Base-by-base conservation (phyloP, 2,329 filamentous ascomycete genomes). In the Xylariaceae sp. region DNA sequence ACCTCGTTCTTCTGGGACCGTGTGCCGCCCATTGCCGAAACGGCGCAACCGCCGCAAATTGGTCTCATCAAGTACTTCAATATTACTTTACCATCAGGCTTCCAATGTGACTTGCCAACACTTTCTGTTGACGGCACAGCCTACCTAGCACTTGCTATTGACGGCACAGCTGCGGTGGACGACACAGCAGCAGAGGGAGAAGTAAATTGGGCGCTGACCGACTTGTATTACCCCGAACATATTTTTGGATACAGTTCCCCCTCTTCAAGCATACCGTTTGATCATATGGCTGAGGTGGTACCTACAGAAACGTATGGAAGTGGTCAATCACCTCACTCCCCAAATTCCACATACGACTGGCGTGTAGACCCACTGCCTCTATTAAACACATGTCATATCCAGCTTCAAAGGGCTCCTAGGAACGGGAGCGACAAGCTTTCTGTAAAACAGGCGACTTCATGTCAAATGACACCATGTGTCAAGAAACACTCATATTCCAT, bases 401-500 rank as follows among this genome's bases (percentile, higher is more conserved):
- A 48, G 36, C n/a, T 47, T 11, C 3, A 47, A 2, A 44, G 30
- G 11, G 35, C 1, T 12, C 2, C 9, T n/a, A 6, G 30, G 12
- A 11, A 39, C 7, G 39, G 7, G 2, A 9, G 4, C 18, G 27
- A 27, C 3, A 42, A 12, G 30, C 9, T 51, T 9, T 41, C 17
- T 2, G n/a, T 39, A 22, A 47, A 38, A 39, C 2, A 45, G 19
- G 41, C 31, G 14, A 51, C 40, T 17, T 3, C 5, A 6, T 51
- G 49, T 42, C 19, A 48, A 12, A 15, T 51, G 18, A 47, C 17
- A 11, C 45, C 45, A 15, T 51, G 49, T 31, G 42, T 48, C n/a
- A 44, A 48, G 35, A 51, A 6, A 38, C 45, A 51, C 33, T 51
- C 45, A 38, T 45, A 36, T 22, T 44, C 44, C 4, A 33, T 51